Conservation (phyloP, 306 rosid species). For the Casuarina cunninghamiana region DNA sequence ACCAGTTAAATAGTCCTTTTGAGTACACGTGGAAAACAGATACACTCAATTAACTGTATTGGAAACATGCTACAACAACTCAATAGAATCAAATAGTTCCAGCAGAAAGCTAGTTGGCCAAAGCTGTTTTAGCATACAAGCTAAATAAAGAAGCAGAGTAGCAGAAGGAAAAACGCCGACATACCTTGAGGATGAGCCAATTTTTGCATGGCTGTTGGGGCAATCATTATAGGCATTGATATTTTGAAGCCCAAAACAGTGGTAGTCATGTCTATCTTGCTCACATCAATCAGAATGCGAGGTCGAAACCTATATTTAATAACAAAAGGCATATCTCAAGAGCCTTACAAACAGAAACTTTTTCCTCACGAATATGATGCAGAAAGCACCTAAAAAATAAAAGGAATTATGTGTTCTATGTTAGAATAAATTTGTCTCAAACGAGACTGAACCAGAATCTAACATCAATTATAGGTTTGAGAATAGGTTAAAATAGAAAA, state of each 20-base stretch:
- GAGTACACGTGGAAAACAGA: not conserved
- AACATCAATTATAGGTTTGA: no score
- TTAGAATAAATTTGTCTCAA: no score
- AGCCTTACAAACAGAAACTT: conserved; percentile 13
- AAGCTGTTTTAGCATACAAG: not conserved
- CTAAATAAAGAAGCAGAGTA: not conserved
- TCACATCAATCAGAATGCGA: conserved; percentile 90
- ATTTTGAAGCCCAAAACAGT: conserved; percentile 92
- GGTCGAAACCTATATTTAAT: conserved; percentile 79
- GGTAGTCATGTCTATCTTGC: conserved; percentile 86
- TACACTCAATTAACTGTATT: not conserved
- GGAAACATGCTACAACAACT: not conserved
- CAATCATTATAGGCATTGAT: conserved; percentile 99
- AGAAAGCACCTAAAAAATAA: not conserved
- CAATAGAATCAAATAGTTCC: not conserved
- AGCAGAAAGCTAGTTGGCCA: not conserved
- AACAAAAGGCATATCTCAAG: conserved; percentile 19
- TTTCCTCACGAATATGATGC: not conserved
- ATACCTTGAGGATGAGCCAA: conserved; percentile 99
- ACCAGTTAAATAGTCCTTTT: not conserved
- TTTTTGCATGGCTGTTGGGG: conserved; percentile 96
- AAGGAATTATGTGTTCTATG: not conserved
- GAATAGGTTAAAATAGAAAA: no score
- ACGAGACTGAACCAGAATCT: no score
- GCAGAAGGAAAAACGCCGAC: conserved; percentile 20